A percentile compares a stretch with the other conserved stretches of the same genome.
phyloP scores from a whole-genome alignment of 1,284 basidiomycete genomes.

The Schizopora paradoxa region DNA sequence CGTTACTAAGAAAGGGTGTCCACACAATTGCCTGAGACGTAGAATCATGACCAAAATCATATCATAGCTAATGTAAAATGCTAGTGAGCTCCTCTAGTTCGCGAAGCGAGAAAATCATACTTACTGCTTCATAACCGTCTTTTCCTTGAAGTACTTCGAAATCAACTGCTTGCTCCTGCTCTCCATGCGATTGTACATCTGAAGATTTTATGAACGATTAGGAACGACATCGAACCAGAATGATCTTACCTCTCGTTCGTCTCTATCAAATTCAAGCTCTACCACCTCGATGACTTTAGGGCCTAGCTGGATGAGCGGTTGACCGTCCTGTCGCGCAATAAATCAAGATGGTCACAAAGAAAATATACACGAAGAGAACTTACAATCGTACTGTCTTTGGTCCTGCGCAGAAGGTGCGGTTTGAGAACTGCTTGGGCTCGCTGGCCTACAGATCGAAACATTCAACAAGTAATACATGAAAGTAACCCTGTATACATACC shows the following conservation, averaged over 20 bases:
- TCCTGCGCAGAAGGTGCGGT: constrained; percentile 55
- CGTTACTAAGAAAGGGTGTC: background rate
- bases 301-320: constrained; percentile 55
- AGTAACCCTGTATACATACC: constrained; percentile 30
- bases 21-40: constrained; percentile 59
- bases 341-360: background rate
- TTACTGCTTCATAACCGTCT: constrained; percentile 58
- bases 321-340: constrained; percentile 37
- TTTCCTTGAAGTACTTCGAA: constrained; percentile 51
- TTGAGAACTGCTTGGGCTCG: constrained; percentile 58
- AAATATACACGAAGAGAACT: constrained; percentile 1
- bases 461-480: constrained; percentile 21
- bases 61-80: constrained; percentile 12
- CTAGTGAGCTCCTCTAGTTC: constrained; percentile 4
- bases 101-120: too few relatives aligned
- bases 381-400: constrained; percentile 49
- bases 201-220: background rate
- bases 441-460: constrained; percentile 21
- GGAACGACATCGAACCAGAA: background rate
- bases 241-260: constrained; percentile 52
- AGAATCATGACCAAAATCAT: constrained; percentile 50
- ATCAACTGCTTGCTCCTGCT: constrained; percentile 46
- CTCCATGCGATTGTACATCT: constrained; percentile 62
- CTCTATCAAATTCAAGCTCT: constrained; percentile 49
- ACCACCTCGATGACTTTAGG: constrained; percentile 56